Conservation (phyloP, 345 rosid species). For the Eucalyptus cloeziana region DNA sequence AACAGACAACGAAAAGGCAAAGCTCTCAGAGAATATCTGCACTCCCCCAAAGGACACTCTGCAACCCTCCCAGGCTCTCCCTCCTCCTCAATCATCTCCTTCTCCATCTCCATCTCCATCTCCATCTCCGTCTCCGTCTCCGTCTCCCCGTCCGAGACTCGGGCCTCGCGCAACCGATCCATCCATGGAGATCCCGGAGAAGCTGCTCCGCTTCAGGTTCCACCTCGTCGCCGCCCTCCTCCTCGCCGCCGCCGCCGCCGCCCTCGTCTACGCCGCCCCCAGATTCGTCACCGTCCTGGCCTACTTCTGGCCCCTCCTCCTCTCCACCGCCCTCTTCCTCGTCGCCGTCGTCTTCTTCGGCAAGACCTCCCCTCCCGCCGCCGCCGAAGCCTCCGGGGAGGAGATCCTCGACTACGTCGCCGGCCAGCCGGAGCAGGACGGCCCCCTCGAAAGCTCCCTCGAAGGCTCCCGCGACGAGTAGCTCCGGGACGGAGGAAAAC, state of each 20-base stretch:
- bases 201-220: constrained; percentile 43
- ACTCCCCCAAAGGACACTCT: not conserved
- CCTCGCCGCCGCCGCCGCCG: constrained; percentile 4
- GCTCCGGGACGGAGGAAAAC: not conserved
- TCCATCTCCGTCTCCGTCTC: not conserved
- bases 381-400: constrained; percentile 33
- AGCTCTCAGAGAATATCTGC: constrained; percentile 13
- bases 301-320: constrained; percentile 85
- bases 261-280: constrained; percentile 45
- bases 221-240: constrained; percentile 28
- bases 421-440: constrained; percentile 25
- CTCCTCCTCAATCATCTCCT: not conserved
- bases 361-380: constrained; percentile 25
- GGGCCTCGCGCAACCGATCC: not conserved
- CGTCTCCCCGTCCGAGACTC: not conserved
- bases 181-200: constrained; percentile 55
- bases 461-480: not conserved
- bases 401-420: constrained; percentile 72
- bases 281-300: constrained; percentile 57
- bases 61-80: not conserved
- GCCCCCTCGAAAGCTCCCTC: not conserved
- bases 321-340: constrained; percentile 87
- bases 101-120: not conserved
- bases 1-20: not conserved
- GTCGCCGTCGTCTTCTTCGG: constrained; percentile 58